Conservation (phyloP, 257 asterid genomes). For the Plantago ovata region DNA sequence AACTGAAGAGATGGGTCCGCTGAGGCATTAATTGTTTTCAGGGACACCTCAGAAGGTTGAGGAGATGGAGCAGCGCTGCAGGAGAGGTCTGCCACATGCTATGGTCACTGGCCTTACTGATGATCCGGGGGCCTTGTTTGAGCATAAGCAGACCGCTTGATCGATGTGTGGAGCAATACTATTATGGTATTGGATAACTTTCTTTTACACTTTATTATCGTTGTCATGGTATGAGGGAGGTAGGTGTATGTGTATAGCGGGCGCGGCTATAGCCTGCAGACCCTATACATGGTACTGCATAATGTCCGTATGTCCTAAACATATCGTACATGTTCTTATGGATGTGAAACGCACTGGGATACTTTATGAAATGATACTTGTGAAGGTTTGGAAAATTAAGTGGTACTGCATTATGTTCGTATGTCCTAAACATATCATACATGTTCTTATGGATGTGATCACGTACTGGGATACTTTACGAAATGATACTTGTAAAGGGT, state of each 20-base stretch:
- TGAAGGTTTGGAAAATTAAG: no score
- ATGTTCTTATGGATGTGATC: no score
- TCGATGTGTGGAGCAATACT: slow-evolving; percentile 6
- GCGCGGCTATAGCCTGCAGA: slow-evolving; percentile 5
- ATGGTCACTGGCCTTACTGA: slow-evolving; percentile 68
- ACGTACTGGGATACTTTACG: no score
- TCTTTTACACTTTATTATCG: background rate
- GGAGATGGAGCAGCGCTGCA: slow-evolving; percentile 93
- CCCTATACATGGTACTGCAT: background rate
- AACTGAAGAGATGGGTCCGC: slow-evolving; percentile 85
- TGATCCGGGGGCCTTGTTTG: slow-evolving; percentile 68
- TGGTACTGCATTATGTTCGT: no score
- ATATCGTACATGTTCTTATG: no score
- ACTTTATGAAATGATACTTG: no score
- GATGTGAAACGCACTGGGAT: no score
- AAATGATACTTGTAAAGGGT: no score
- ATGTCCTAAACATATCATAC: no score
- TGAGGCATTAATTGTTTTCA: slow-evolving; percentile 82
- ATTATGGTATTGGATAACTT: background rate
- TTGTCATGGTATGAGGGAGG: background rate
- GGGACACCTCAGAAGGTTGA: slow-evolving; percentile 69
- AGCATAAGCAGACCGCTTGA: slow-evolving; percentile 72
- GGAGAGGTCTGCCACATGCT: slow-evolving; percentile 87
- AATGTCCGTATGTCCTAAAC: no score
- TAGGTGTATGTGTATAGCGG: slow-evolving; percentile 3